A percentile compares a stretch with the other conserved stretches of the same genome.
Conservation (phyloP, 1,284 basidiomycete species). For the Cryptococcus jaspeensis region DNA sequence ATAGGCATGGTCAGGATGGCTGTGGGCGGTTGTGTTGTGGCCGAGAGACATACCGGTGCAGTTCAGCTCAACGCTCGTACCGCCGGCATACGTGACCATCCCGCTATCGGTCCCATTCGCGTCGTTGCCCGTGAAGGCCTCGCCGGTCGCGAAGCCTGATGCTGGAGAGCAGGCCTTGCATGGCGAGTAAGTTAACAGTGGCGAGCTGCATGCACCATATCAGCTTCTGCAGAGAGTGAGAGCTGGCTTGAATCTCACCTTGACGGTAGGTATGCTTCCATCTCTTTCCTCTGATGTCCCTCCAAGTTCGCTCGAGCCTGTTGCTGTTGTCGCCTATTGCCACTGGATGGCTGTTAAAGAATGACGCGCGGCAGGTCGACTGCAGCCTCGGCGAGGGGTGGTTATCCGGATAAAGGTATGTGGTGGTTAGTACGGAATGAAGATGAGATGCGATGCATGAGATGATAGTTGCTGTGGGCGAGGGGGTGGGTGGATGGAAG, state of each 20-base stretch:
- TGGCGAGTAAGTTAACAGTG: conserved; percentile 31
- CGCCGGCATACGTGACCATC: conserved; percentile 15
- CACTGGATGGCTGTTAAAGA: too few relatives aligned
- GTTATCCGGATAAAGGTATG: too few relatives aligned
- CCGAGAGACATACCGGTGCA: conserved; percentile 26
- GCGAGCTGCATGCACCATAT: conserved; percentile 23
- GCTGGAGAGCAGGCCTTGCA: conserved; percentile 26
- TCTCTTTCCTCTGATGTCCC: not conserved
- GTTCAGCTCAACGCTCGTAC: conserved; percentile 16
- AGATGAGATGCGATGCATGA: too few relatives aligned
- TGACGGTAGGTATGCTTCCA: conserved; percentile 23
- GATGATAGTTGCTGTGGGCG: too few relatives aligned
- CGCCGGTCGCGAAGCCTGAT: conserved; percentile 15
- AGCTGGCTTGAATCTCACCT: conserved; percentile 22
- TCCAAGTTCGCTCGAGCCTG: too few relatives aligned
- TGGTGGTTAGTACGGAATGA: too few relatives aligned
- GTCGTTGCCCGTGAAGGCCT: conserved; percentile 1
- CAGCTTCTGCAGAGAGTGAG: not conserved
- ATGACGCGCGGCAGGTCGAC: too few relatives aligned
- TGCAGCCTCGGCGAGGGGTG: too few relatives aligned
- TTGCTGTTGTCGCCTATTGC: too few relatives aligned
- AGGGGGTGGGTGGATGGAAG: too few relatives aligned
- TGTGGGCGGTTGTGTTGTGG: too few relatives aligned
- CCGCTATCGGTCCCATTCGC: conserved; percentile 22
- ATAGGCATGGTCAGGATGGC: not conserved